Conservation (phyloP, 306 rosid genomes). For the Sechiopsis laciniata region DNA sequence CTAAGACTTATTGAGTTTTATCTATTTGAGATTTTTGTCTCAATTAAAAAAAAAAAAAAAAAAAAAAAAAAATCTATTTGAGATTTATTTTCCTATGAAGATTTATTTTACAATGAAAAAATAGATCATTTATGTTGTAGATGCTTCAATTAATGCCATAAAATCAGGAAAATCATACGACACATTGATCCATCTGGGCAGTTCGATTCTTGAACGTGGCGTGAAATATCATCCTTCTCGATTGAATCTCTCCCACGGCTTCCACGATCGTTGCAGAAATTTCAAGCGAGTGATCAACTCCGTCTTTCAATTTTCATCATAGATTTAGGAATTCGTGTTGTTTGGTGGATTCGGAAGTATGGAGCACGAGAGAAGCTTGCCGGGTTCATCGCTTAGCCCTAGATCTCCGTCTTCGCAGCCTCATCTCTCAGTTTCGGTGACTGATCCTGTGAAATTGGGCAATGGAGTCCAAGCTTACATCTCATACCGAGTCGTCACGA, state of each 20-base stretch:
- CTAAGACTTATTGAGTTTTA: too few species aligned
- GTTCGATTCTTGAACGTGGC: neutral
- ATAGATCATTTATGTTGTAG: too few species aligned
- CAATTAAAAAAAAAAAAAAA: too few species aligned
- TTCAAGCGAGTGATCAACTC: neutral
- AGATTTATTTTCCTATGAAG: too few species aligned
- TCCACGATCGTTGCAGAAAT: neutral
- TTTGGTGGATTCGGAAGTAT: slow-evolving; percentile 16
- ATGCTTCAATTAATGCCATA: neutral
- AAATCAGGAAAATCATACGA: neutral
- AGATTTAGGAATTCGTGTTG: slow-evolving; percentile 11
- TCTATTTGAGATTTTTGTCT: too few species aligned
- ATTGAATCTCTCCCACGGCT: neutral
- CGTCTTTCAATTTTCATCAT: neutral
- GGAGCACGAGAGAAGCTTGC: slow-evolving; percentile 66
- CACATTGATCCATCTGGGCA: neutral
- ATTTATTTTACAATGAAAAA: too few species aligned
- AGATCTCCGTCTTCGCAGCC: slow-evolving; percentile 90
- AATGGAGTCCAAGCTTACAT: slow-evolving; percentile 97
- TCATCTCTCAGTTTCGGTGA: slow-evolving; percentile 68
- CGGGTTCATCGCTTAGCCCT: slow-evolving; percentile 79
- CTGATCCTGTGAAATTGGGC: slow-evolving; percentile 96
- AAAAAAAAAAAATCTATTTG: too few species aligned
- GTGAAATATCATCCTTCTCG: neutral
- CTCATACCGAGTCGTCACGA: slow-evolving; percentile 90